These are phyloP conservation scores for Taxillus chinensis DNA, from an alignment of 164 flowering plant species.

Conservation along the genomic window DNA sequence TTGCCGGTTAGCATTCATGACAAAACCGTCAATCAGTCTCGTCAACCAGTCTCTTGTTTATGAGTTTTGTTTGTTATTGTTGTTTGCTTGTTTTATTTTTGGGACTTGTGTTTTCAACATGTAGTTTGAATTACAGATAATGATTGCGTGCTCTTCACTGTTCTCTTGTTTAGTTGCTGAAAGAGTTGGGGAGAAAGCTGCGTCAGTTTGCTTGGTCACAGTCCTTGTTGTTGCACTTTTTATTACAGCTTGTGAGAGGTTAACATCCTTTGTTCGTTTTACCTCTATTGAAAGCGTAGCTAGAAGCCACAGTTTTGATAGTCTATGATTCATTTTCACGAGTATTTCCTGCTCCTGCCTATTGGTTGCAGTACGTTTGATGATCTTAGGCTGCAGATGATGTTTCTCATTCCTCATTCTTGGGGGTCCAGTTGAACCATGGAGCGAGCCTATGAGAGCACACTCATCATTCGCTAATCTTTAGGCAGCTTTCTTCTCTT, in stretches of 20 bases:
- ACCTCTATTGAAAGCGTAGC: neutral
- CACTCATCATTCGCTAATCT: too few species aligned
- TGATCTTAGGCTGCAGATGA: conserved; percentile 45
- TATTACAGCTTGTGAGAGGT: conserved; percentile 35
- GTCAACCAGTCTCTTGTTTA: neutral
- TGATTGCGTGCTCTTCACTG: conserved; percentile 35
- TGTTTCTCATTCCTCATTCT: conserved; percentile 16
- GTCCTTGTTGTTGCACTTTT: conserved; percentile 25
- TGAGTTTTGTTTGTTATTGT: neutral
- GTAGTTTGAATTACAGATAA: conserved; percentile 31
- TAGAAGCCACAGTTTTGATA: neutral
- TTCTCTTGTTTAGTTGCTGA: conserved; percentile 33
- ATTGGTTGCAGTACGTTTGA: conserved; percentile 47
- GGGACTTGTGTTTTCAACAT: neutral
- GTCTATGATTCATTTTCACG: neutral
- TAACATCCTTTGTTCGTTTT: neutral
- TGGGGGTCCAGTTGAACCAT: too few species aligned
- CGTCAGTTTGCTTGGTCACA: conserved; percentile 27
- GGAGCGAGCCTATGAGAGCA: too few species aligned
- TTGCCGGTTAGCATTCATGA: conserved; percentile 31
- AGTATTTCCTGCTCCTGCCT: conserved; percentile 22
- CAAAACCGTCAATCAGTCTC: neutral
- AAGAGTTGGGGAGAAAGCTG: conserved; percentile 33
- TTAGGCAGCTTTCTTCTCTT: too few species aligned
- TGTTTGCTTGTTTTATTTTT: neutral